Base-by-base conservation (phyloP, 2,329 filamentous ascomycete genomes). In the Calonectria naviculata region DNA sequence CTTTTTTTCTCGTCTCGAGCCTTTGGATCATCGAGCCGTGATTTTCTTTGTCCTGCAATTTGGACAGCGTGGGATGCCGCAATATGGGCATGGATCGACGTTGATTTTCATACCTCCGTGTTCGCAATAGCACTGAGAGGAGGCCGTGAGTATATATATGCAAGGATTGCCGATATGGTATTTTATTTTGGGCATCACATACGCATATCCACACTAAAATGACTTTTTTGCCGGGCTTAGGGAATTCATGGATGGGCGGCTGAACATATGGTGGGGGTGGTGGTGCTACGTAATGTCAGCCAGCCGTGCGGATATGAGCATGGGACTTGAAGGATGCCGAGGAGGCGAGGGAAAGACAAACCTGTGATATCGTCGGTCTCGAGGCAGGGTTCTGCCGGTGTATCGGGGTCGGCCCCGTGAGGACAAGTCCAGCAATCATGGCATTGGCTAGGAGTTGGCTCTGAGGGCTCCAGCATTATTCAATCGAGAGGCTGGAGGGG, bases 31-130 rank as follows among this genome's bases (percentile, higher is more conserved):
- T 15, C 73, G 72, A 4, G 56, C 61, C 3, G 67, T 58, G 17
- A 73, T 68, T 26, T 68, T 19, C 6, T 71, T 69, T 1, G 75
- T 76, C 12, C 61, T 67, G 63, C 75, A 76, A n/a, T 74, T 71
- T 0, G 74, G 71, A 2, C 75, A 76, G 0, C 74, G 68, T 10
- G 69, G 65, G 1, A 62, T 44, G 10, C 68, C 71, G 4, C 71
- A 76, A 1, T 68, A 54, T 4, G 75, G 73, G 12, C 75, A 76
- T 0, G 75, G 71, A 7, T 76, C 75, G 0, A 76, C 68, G 4
- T 38, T 68, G 0, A 76, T 49, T 52, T 76, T 76, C 75, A 76
- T 76, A 0, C 75, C 74, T 4, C 74, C 73, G 6, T 76, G 65
- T 0, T 73, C 73, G 5, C 75, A 76, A 0, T 36, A 26, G n/a